phyloP scores from a whole-genome alignment of 257 asterid species.

The Scutellaria galericulata region DNA sequence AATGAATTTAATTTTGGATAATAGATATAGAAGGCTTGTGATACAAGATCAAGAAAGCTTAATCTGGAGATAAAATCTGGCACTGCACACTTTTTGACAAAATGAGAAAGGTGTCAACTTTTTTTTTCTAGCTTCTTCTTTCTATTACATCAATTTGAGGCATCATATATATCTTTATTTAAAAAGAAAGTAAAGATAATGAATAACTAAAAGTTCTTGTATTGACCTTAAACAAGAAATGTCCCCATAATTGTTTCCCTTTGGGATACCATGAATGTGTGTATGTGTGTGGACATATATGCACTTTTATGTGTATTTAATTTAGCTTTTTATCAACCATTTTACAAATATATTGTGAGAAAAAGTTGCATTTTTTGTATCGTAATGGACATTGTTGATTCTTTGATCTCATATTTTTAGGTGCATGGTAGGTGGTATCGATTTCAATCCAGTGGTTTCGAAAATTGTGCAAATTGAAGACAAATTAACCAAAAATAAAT shows the following conservation, averaged over 20 bases:
- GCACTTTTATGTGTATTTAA: slow-evolving; percentile 6
- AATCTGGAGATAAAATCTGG: slow-evolving; percentile 9
- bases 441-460: too few relatives aligned
- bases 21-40: slow-evolving; percentile 25
- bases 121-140: slow-evolving; percentile 31
- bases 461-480: too few relatives aligned
- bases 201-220: slow-evolving; percentile 18
- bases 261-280: slow-evolving; percentile 11
- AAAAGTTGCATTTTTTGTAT: too few relatives aligned
- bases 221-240: slow-evolving; percentile 31
- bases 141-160: slow-evolving; percentile 31
- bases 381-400: too few relatives aligned
- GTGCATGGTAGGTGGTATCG: too few relatives aligned
- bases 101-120: slow-evolving; percentile 42
- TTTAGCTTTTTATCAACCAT: not conserved
- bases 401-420: too few relatives aligned
- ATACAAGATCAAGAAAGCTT: slow-evolving; percentile 30
- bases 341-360: too few relatives aligned
- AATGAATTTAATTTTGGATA: not conserved
- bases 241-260: slow-evolving; percentile 7
- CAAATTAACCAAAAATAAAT: too few relatives aligned
- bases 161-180: too few relatives aligned
- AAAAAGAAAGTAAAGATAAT: slow-evolving; percentile 22
- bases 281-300: not conserved
- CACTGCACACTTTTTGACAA: slow-evolving; percentile 50